Evolutionary conservation across 257 asterid genomes (phyloP), one percentile per base, ranked within the genome.

Genomic region (Salvia rosmarinus): DNA sequence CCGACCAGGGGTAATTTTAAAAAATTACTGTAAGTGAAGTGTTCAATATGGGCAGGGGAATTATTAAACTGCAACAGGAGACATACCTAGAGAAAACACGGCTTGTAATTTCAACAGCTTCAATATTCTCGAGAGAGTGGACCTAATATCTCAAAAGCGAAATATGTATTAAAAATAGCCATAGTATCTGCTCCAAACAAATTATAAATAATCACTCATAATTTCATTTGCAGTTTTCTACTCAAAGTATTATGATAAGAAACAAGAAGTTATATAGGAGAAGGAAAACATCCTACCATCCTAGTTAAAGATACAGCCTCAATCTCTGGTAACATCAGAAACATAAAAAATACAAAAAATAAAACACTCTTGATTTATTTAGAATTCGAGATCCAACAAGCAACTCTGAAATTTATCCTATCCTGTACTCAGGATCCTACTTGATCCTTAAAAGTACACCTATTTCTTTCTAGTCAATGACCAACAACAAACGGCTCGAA

Each of bases 91-190:
- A 86, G 67, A 82, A 80, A 78, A 83, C 64, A 64, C 77, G 86
- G 76, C 90, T 85, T 58, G 97, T 91, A 79, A 68, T 67, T 78
- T 95, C 96, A 81, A 95, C 98, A 66, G 98, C 92, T 70, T 85
- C 96, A 78, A 95, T 79, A 86, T 89, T 95, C 81, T 88, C 92
- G 14, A 34, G 59, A 67, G 97, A 80, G 74, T 95, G 99, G 65
- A 95, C 90, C 99, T 94, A 83, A 78, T 64, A 77, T 69, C 59
- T 63, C 86, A 83, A 81, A 82, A 75, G 76, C 44, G 54, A 64
- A 71, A 66, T 21, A 62, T 81, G 60, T 71, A 79, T 58, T 21
- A 80, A 19, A 64, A 67, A 37, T 43, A 57, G 46, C 8, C 50
- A 63, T 51, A n/a, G 42, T 30, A 16, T 57, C 35, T 35, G 74